Evolutionary conservation across 164 flowering plant genomes (phyloP).

Genomic region (Hamamelis virginiana): DNA sequence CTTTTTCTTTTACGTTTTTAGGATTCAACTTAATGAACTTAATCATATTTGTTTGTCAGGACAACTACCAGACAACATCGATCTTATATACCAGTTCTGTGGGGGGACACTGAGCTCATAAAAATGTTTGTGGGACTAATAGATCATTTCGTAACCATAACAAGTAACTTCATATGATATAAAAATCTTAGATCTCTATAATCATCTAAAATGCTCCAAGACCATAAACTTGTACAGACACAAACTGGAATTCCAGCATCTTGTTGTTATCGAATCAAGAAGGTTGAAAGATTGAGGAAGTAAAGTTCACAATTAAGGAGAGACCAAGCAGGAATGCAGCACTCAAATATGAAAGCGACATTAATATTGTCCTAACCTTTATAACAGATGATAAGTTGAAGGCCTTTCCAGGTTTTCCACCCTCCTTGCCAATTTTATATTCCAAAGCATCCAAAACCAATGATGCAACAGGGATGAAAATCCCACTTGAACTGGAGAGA

Average conservation of each 20-base stretch:
- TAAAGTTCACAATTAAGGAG: not conserved
- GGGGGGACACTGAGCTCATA: no score
- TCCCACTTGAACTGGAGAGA: slow-evolving; percentile 68
- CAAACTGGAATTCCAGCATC: not conserved
- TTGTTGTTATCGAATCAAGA: not conserved
- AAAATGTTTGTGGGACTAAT: not conserved
- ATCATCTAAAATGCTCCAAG: not conserved
- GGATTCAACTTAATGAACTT: no score
- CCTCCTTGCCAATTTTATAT: slow-evolving; percentile 48
- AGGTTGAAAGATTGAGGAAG: not conserved
- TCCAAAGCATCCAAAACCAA: slow-evolving; percentile 66
- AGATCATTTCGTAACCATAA: not conserved
- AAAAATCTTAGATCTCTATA: no score
- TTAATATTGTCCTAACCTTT: slow-evolving; percentile 49
- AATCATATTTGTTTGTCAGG: no score
- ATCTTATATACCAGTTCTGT: no score
- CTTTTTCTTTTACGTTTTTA: no score
- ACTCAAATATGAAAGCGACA: not conserved
- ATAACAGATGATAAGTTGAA: slow-evolving; percentile 42
- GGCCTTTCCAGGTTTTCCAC: slow-evolving; percentile 36
- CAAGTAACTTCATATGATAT: not conserved
- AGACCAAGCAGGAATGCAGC: not conserved
- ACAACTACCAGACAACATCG: no score
- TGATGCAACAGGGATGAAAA: slow-evolving; percentile 81
- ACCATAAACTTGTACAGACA: not conserved